Conservation (phyloP, 345 rosid genomes). For the Brassica rapa region DNA sequence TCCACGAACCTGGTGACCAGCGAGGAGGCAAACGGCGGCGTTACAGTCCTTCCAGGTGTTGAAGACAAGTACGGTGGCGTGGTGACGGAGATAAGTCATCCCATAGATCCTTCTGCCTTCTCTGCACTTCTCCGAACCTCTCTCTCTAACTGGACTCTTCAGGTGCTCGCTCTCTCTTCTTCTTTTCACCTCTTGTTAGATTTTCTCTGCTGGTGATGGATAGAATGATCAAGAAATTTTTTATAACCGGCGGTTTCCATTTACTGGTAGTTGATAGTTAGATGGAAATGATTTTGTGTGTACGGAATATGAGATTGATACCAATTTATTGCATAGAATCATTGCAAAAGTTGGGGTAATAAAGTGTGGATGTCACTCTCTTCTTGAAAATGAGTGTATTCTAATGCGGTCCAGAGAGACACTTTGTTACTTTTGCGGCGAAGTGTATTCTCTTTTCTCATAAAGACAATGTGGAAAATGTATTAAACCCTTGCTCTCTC, state of each 20-base stretch:
- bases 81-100: slow-evolving; percentile 55
- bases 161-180: slow-evolving; percentile 46
- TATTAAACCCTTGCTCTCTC: slow-evolving; percentile 10
- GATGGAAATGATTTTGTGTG: not conserved
- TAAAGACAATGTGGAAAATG: slow-evolving; percentile 3
- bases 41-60: slow-evolving; percentile 44
- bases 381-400: slow-evolving; percentile 15
- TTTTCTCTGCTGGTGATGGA: not conserved
- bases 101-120: slow-evolving; percentile 59
- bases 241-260: not conserved
- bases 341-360: not conserved
- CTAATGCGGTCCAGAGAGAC: slow-evolving; percentile 22
- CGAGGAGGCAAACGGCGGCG: slow-evolving; percentile 32
- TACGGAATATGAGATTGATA: slow-evolving; percentile 1
- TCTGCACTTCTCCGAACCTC: slow-evolving; percentile 59
- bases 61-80: slow-evolving; percentile 83
- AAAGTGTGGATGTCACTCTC: slow-evolving; percentile 8
- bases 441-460: not conserved
- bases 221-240: not conserved
- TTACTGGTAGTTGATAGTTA: not conserved
- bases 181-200: not conserved
- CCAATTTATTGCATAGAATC: slow-evolving; percentile 7
- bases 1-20: slow-evolving; percentile 14
- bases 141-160: slow-evolving; percentile 62
- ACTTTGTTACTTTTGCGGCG: slow-evolving; percentile 14